Percentiles rank a stretch among this genome's conserved stretches.
These are phyloP conservation scores for Xerophyta viscosa DNA, from an alignment of 106 monocot genomes.

Conservation along the genomic window DNA sequence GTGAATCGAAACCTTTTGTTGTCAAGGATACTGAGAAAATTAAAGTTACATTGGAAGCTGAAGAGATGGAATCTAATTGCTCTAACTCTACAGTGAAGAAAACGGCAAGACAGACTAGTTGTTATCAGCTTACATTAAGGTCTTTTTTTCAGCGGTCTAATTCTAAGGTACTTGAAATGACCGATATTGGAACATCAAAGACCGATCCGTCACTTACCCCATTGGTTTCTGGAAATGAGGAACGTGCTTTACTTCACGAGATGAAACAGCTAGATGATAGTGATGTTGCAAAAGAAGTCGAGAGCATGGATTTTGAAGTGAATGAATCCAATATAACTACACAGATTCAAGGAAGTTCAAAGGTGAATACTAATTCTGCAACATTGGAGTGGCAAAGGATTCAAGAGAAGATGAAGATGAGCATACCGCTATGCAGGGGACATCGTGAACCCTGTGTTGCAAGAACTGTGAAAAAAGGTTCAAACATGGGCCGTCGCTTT, in stretches of 20 bases:
- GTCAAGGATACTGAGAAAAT: constrained; percentile 11
- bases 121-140: constrained; percentile 64
- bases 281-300: constrained; percentile 10
- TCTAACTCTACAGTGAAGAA: constrained; percentile 19
- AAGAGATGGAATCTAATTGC: background rate
- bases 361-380: constrained; percentile 36
- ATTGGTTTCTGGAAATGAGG: constrained; percentile 8
- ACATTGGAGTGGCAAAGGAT: constrained; percentile 75
- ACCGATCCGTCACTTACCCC: constrained; percentile 7
- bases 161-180: constrained; percentile 8
- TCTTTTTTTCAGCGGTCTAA: constrained; percentile 61
- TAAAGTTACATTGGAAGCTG: background rate
- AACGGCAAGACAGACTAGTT: constrained; percentile 24
- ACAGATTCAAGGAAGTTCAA: constrained; percentile 9
- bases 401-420: constrained; percentile 83
- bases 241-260: constrained; percentile 10
- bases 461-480: constrained; percentile 77
- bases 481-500: constrained; percentile 86
- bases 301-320: constrained; percentile 8
- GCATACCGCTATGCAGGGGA: constrained; percentile 84
- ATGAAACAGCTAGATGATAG: constrained; percentile 1
- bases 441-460: constrained; percentile 97
- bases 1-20: background rate
- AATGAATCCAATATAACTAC: background rate
- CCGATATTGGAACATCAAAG: constrained; percentile 1